Percentiles rank a stretch among this genome's conserved stretches.
Conservation (phyloP, 495 filamentous ascomycete genomes). For the Endocarpon pusillum region DNA sequence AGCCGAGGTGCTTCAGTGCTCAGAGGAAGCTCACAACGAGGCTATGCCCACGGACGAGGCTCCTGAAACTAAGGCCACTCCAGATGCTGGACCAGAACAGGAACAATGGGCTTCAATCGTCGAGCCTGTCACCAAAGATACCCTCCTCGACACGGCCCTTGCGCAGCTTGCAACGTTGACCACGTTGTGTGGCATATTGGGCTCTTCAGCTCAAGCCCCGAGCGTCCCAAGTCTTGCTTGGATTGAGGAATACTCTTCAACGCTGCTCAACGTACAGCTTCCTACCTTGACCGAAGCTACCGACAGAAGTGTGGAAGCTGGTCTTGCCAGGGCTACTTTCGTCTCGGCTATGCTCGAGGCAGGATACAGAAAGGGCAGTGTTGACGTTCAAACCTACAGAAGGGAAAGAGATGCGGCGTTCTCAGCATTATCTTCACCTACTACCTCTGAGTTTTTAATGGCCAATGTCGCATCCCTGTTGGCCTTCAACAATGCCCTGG, state of each 20-base stretch:
- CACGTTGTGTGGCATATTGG: slow-evolving; percentile 35
- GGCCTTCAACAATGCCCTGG: slow-evolving; percentile 26
- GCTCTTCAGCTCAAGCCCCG: slow-evolving; percentile 18
- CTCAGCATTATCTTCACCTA: slow-evolving; percentile 11
- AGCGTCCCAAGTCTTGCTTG: slow-evolving; percentile 21
- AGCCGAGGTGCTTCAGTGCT: slow-evolving; percentile 3
- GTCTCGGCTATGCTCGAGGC: slow-evolving; percentile 34
- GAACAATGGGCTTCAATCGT: slow-evolving; percentile 45
- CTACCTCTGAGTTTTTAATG: slow-evolving; percentile 33
- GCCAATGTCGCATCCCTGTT: slow-evolving; percentile 41
- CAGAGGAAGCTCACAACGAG: slow-evolving; percentile 10
- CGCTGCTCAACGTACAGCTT: slow-evolving; percentile 29
- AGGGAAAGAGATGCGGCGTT: slow-evolving; percentile 29
- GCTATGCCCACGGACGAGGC: slow-evolving; percentile 4
- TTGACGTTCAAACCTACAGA: slow-evolving; percentile 32
- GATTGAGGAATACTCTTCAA: slow-evolving; percentile 37
- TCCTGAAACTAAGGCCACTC: slow-evolving; percentile 9
- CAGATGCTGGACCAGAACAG: slow-evolving; percentile 20
- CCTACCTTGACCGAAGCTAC: slow-evolving; percentile 26
- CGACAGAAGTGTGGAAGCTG: slow-evolving; percentile 30
- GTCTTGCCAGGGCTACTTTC: slow-evolving; percentile 36
- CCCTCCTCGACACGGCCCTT: slow-evolving; percentile 45
- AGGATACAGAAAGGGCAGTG: slow-evolving; percentile 30
- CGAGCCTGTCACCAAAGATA: slow-evolving; percentile 41
- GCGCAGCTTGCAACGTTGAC: slow-evolving; percentile 44